Base-by-base conservation (phyloP, 2,329 filamentous ascomycete species). In the Trichoderma sp. region DNA sequence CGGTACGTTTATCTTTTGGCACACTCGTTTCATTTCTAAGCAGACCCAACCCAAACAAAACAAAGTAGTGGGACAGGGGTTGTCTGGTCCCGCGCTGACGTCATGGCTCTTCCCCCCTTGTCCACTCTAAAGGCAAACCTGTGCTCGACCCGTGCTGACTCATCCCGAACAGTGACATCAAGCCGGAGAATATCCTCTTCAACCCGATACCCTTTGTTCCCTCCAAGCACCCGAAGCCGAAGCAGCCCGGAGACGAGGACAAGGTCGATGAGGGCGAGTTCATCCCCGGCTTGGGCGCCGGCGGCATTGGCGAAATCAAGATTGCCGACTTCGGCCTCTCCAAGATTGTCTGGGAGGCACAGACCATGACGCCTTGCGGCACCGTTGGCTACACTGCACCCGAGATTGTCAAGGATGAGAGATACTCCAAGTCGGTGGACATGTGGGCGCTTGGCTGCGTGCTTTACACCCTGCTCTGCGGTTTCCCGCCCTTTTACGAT, bases 401-500 rank as follows among this genome's bases (percentile, higher is more conserved):
- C 7, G 95, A 99, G 75, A 99, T 99, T 68, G 95, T 99, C 76
- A 98, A 98, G 79, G 95, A 99, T 78, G 95, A 99, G 79, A 88
- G 93, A 24, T 99, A 99, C 78, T 98, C 94, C 44, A 99, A 98
- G 82, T 96, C 92, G 59, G 95, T 99, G 52, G 95, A 99, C 74
- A 99, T 99, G 95, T 99, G 95, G 95, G 95, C 95, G 3, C 79
- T 99, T 39, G 95, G 95, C 15, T 99, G 95, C 75, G 95, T 99
- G 12, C 83, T 99, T 5, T 99, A 99, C 81, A 99, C 95, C 0
- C 82, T 99, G 1, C 89, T 99, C 17, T 99, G 95, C 72, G 95
- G 95, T 15, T 99, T 99, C 80, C 95, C 95, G 10, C 95, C 95
- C 3, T 99, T 99, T 78, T 97, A 99, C 77, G 95, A 99, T 71